These are phyloP conservation scores for Amylocystis lapponica DNA, from an alignment of 768 basidiomycete species.

Conservation along the genomic window DNA sequence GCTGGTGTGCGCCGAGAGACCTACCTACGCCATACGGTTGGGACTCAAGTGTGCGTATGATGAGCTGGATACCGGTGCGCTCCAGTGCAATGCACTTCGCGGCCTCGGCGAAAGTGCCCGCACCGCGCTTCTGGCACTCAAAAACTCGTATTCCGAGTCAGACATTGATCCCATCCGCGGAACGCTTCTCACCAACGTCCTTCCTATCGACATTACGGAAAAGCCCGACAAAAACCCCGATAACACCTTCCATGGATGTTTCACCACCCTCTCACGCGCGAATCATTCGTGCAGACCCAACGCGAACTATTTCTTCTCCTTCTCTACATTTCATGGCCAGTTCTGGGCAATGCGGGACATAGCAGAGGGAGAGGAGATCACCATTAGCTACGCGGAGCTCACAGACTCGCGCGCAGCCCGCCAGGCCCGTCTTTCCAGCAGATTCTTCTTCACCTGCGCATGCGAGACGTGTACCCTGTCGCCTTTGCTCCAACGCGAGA, in stretches of 20 bases:
- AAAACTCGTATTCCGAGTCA: not conserved
- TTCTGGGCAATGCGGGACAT: conserved; percentile 1
- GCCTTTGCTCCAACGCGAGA: not conserved
- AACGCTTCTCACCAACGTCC: not conserved
- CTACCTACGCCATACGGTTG: not conserved
- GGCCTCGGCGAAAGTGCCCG: not conserved
- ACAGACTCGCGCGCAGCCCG: not conserved
- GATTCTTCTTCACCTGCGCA: not conserved
- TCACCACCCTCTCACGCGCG: not conserved
- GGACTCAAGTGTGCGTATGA: not conserved
- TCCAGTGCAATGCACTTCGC: not conserved
- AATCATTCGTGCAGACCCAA: not conserved
- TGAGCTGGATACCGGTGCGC: not conserved
- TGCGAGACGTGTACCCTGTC: not conserved
- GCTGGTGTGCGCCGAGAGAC: conserved; percentile 1
- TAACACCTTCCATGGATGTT: not conserved
- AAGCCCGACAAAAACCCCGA: not conserved
- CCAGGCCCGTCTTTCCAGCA: not conserved
- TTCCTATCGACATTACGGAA: not conserved
- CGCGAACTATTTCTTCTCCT: not conserved
- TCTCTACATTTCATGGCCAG: not conserved
- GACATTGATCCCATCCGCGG: not conserved
- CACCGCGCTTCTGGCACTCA: not conserved
- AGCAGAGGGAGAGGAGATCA: conserved; percentile 1
- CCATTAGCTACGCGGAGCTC: not conserved